These are phyloP conservation scores for Drechslerella coelobrocha DNA, from an alignment of 2,329 filamentous ascomycete species.

Conservation along the genomic window DNA sequence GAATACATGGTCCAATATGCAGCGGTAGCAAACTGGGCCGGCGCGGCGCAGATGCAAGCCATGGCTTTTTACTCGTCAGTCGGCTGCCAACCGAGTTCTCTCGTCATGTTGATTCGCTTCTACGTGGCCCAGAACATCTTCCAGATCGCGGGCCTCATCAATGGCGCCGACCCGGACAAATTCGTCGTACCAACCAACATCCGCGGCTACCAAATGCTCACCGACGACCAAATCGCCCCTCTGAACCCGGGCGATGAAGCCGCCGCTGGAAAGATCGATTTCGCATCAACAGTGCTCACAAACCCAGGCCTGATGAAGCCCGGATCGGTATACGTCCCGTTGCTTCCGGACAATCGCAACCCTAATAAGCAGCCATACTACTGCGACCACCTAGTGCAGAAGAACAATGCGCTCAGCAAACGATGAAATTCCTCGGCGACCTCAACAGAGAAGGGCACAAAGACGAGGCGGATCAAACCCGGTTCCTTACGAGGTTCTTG, in stretches of 20 bases:
- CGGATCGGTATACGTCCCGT: constrained; percentile 13
- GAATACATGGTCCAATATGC: neutral
- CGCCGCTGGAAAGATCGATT: constrained; percentile 2
- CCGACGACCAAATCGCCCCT: neutral
- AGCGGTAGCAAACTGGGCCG: constrained; percentile 23
- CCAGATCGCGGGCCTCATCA: neutral
- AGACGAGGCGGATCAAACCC: no score
- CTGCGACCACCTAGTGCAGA: constrained; percentile 18
- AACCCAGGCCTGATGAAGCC: constrained; percentile 31
- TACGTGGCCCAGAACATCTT: neutral
- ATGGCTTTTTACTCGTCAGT: constrained; percentile 21
- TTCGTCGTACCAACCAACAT: neutral
- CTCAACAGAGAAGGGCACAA: neutral
- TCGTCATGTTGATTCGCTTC: constrained; percentile 27
- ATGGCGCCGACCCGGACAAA: neutral
- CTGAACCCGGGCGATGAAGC: neutral
- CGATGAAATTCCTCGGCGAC: neutral
- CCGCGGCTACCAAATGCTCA: neutral
- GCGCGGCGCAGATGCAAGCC: constrained; percentile 9
- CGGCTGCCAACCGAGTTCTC: constrained; percentile 8
- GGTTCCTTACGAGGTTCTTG: no score
- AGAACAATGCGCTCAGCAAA: neutral
- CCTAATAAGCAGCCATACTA: neutral
- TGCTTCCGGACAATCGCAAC: neutral
- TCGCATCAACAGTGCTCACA: neutral